phyloP scores from a whole-genome alignment of 495 filamentous ascomycete species.

The Aspergillus bertholletiae region DNA sequence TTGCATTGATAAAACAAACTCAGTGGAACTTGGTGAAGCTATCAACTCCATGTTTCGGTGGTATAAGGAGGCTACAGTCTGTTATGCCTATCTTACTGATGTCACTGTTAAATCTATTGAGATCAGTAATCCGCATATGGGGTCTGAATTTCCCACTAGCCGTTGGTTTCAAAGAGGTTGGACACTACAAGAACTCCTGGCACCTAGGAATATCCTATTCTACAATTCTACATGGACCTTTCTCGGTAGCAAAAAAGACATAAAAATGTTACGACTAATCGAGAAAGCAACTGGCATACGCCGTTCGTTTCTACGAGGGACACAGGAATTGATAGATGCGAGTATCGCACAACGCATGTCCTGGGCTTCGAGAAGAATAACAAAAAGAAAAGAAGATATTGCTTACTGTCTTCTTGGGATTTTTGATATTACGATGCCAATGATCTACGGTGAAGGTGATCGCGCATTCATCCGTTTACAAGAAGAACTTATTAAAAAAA shows the following conservation, averaged over 20 bases:
- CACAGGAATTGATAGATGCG: background rate
- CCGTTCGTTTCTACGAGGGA: background rate
- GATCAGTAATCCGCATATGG: too few species aligned
- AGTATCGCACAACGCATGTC: slow-evolving; percentile 19
- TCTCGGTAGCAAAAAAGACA: background rate
- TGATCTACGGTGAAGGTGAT: slow-evolving; percentile 22
- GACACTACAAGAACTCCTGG: slow-evolving; percentile 5
- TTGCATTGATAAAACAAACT: slow-evolving; percentile 2
- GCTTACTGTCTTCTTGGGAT: slow-evolving; percentile 25
- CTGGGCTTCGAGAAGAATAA: slow-evolving; percentile 20
- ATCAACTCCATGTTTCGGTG: slow-evolving; percentile 42
- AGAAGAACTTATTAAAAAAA: slow-evolving; percentile 17
- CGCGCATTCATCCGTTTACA: slow-evolving; percentile 21
- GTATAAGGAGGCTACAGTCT: slow-evolving; percentile 5
- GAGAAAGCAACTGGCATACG: background rate
- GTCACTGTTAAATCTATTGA: too few species aligned
- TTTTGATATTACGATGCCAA: slow-evolving; percentile 22
- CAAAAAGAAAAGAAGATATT: slow-evolving; percentile 19
- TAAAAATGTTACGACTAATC: background rate
- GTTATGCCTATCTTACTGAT: slow-evolving; percentile 3
- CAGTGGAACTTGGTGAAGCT: slow-evolving; percentile 22
- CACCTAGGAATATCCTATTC: background rate
- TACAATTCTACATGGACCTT: background rate
- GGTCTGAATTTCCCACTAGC: background rate
- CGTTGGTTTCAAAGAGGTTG: slow-evolving; percentile 3